phyloP scores from a whole-genome alignment of 345 rosid species.

The Hibiscus trionum region DNA sequence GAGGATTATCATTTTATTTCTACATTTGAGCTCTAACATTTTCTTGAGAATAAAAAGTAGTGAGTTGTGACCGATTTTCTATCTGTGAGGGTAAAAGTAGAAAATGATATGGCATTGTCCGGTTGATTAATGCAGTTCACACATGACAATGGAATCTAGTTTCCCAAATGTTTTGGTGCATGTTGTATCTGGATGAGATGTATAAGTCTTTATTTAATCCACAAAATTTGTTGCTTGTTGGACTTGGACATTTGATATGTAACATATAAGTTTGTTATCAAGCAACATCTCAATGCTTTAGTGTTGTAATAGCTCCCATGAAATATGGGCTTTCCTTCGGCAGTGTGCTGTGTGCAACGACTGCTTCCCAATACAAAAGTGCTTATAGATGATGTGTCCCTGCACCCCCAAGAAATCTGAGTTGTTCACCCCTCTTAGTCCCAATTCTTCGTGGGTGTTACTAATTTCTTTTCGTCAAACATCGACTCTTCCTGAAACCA shows the following conservation, averaged over 20 bases:
- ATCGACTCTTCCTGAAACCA: not conserved
- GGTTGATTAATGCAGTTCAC: not conserved
- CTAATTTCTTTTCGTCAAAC: not conserved
- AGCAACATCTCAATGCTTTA: not conserved
- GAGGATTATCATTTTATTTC: not conserved
- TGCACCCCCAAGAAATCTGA: not conserved
- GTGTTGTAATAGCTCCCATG: not conserved
- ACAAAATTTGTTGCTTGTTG: not conserved
- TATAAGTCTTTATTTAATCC: not conserved
- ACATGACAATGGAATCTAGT: not conserved
- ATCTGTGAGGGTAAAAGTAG: not conserved
- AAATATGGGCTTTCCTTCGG: not conserved
- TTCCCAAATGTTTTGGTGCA: not conserved
- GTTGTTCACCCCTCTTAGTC: not conserved
- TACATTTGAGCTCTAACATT: not conserved
- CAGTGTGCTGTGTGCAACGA: not conserved
- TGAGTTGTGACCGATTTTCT: not conserved
- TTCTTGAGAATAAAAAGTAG: not conserved
- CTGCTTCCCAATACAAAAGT: not conserved
- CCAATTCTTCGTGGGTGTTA: not conserved
- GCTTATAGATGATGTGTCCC: not conserved
- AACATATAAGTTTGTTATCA: not conserved
- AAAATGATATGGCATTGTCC: not conserved
- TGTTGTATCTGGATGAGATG: not conserved
- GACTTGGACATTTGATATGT: not conserved